A percentile compares a stretch with the other conserved stretches of the same genome.
phyloP scores from a whole-genome alignment of 495 filamentous ascomycete genomes.

The Chaetomium tenue region DNA sequence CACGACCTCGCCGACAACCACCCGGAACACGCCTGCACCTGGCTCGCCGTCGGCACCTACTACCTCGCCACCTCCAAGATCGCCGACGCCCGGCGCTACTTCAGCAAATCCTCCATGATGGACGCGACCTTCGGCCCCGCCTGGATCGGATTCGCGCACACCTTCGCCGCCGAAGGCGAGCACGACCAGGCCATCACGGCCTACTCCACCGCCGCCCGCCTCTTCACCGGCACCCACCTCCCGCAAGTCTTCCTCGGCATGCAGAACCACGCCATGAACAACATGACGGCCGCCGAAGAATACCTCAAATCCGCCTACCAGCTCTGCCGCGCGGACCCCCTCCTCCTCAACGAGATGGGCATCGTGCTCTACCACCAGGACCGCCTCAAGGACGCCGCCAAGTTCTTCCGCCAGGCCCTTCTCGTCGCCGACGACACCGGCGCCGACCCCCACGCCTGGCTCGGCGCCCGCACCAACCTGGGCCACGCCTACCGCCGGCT shows the following conservation, averaged over 20 bases:
- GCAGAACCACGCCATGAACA: constrained; percentile 95
- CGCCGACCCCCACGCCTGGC: constrained; percentile 78
- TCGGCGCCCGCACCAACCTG: constrained; percentile 83
- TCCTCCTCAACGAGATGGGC: constrained; percentile 92
- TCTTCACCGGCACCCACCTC: constrained; percentile 96
- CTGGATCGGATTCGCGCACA: constrained; percentile 99
- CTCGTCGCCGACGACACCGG: constrained; percentile 73
- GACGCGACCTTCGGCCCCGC: constrained; percentile 96
- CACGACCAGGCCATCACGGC: constrained; percentile 98
- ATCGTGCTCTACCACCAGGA: constrained; percentile 93
- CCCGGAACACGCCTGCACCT: constrained; percentile 84
- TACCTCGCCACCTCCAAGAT: constrained; percentile 88
- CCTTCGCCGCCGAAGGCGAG: constrained; percentile 99
- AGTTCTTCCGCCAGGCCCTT: constrained; percentile 72
- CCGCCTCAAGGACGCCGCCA: constrained; percentile 65
- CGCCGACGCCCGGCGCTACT: constrained; percentile 89
- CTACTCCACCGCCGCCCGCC: constrained; percentile 89
- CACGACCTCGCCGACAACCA: constrained; percentile 92
- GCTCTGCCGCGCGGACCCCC: constrained; percentile 74
- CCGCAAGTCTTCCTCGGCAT: constrained; percentile 96
- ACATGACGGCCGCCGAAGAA: constrained; percentile 92
- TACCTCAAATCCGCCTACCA: constrained; percentile 85
- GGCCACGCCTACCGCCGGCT: constrained; percentile 80
- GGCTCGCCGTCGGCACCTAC: constrained; percentile 92
- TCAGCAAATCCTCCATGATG: constrained; percentile 95